These are phyloP conservation scores for Amphichorda felina DNA, from an alignment of 2,329 filamentous ascomycete species.

Conservation along the genomic window DNA sequence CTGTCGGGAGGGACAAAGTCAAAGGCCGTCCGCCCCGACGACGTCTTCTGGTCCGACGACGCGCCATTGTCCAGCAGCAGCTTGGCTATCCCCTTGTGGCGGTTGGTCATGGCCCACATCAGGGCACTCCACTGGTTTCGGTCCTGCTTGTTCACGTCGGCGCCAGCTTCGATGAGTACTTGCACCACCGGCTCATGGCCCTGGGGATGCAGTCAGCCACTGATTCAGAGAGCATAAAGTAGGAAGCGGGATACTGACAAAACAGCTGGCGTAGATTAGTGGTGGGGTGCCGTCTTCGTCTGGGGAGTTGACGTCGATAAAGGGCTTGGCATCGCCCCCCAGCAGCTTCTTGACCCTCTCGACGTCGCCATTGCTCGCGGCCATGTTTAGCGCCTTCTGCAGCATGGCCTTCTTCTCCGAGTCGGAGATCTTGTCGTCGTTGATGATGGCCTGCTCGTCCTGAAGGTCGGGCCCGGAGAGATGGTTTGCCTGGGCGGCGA, in stretches of 20 bases:
- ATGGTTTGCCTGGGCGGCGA: slow-evolving; percentile 81
- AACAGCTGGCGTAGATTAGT: slow-evolving; percentile 94
- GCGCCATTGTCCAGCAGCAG: slow-evolving; percentile 84
- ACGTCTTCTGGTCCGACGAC: slow-evolving; percentile 91
- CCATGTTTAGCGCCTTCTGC: slow-evolving; percentile 86
- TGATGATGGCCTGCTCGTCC: slow-evolving; percentile 69
- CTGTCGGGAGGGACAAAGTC: slow-evolving; percentile 94
- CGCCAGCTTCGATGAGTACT: slow-evolving; percentile 73
- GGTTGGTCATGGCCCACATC: slow-evolving; percentile 99
- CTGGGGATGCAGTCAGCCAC: slow-evolving; percentile 23
- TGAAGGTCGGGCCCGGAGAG: slow-evolving; percentile 60
- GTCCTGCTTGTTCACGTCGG: slow-evolving; percentile 85
- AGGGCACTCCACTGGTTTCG: slow-evolving; percentile 94
- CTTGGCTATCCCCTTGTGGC: slow-evolving; percentile 93
- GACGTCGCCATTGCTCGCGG: slow-evolving; percentile 90
- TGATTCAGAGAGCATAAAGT: background rate
- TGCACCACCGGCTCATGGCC: slow-evolving; percentile 84
- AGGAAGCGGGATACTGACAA: slow-evolving; percentile 44
- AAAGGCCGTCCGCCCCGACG: slow-evolving; percentile 83
- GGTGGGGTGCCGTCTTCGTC: slow-evolving; percentile 96
- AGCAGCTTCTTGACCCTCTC: slow-evolving; percentile 69
- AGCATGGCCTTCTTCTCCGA: slow-evolving; percentile 69
- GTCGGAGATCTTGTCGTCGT: slow-evolving; percentile 60
- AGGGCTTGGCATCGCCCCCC: slow-evolving; percentile 58
- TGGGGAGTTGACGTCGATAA: slow-evolving; percentile 73